Conservation (phyloP, 768 basidiomycete species). For the Exidia glandulosa region DNA sequence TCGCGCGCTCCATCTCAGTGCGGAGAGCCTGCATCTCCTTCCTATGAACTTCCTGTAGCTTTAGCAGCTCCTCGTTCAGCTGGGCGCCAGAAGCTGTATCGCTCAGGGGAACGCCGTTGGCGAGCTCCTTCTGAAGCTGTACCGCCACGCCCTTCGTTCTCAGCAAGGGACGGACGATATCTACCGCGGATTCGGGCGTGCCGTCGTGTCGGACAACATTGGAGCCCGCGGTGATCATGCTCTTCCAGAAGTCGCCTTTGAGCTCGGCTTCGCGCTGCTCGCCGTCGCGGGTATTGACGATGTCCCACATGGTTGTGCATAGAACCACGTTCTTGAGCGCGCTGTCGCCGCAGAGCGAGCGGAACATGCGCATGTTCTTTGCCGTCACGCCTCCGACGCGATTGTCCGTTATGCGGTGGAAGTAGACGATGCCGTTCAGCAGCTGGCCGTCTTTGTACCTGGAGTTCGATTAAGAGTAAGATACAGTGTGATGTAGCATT, state of each 20-base stretch:
- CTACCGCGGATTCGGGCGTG: conserved; percentile 16
- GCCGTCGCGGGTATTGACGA: conserved; percentile 13
- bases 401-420: conserved; percentile 30
- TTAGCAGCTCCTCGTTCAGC: too few relatives aligned
- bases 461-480: too few relatives aligned
- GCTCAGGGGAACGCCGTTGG: too few relatives aligned
- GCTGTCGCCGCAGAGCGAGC: conserved; percentile 15
- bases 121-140: too few relatives aligned
- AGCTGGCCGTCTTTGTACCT: conserved; percentile 17
- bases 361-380: conserved; percentile 24
- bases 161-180: conserved; percentile 16
- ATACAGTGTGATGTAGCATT: too few relatives aligned
- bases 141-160: not conserved
- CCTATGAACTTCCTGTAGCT: too few relatives aligned
- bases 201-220: conserved; percentile 13
- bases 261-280: conserved; percentile 19
- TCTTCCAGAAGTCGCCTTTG: conserved; percentile 19
- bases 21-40: too few relatives aligned
- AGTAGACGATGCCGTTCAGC: conserved; percentile 26
- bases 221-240: conserved; percentile 19
- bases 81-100: too few relatives aligned
- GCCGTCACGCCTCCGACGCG: conserved; percentile 23
- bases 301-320: conserved; percentile 31
- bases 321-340: conserved; percentile 23
- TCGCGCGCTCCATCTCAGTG: too few relatives aligned